These are phyloP conservation scores for Talaromyces nanjingensis DNA, from an alignment of 495 filamentous ascomycete species.

Conservation along the genomic window DNA sequence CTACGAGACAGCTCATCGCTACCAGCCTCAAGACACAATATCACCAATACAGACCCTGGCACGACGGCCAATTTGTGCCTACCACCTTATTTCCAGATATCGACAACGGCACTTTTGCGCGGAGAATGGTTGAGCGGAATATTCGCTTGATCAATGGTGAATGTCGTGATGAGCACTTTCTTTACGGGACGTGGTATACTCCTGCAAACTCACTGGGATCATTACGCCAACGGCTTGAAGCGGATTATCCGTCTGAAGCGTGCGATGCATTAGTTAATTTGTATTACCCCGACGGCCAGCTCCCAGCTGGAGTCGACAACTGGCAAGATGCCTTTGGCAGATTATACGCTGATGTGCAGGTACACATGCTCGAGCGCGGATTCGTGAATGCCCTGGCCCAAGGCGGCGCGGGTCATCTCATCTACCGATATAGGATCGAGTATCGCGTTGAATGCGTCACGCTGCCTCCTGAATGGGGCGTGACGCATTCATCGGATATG, in stretches of 20 bases:
- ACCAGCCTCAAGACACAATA: slow-evolving; percentile 28
- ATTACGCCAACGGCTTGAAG: slow-evolving; percentile 39
- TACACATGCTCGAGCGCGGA: slow-evolving; percentile 40
- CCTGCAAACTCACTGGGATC: slow-evolving; percentile 26
- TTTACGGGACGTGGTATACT: slow-evolving; percentile 41
- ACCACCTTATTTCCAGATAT: slow-evolving; percentile 37
- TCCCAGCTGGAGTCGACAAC: slow-evolving; percentile 22
- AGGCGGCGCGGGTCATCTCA: slow-evolving; percentile 18
- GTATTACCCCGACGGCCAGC: slow-evolving; percentile 33
- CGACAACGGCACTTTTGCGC: slow-evolving; percentile 42
- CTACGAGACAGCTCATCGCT: slow-evolving; percentile 31
- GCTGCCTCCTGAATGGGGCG: slow-evolving; percentile 44
- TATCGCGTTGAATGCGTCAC: slow-evolving; percentile 37
- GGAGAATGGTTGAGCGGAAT: slow-evolving; percentile 29
- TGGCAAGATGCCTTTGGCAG: slow-evolving; percentile 47
- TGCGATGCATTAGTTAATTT: slow-evolving; percentile 34
- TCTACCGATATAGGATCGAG: slow-evolving; percentile 45
- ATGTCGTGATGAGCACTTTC: slow-evolving; percentile 45
- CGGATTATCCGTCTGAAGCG: slow-evolving; percentile 42
- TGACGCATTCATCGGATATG: slow-evolving; percentile 50
- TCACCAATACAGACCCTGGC: slow-evolving; percentile 49
- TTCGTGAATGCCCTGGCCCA: slow-evolving; percentile 27
- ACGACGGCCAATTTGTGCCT: slow-evolving; percentile 43
- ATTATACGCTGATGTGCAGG: slow-evolving; percentile 53
- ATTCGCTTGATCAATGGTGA: slow-evolving; percentile 49